Evolutionary conservation across 108 stramenopile genomes (phyloP).

Genomic region (Aurantiochytrium sp.): DNA sequence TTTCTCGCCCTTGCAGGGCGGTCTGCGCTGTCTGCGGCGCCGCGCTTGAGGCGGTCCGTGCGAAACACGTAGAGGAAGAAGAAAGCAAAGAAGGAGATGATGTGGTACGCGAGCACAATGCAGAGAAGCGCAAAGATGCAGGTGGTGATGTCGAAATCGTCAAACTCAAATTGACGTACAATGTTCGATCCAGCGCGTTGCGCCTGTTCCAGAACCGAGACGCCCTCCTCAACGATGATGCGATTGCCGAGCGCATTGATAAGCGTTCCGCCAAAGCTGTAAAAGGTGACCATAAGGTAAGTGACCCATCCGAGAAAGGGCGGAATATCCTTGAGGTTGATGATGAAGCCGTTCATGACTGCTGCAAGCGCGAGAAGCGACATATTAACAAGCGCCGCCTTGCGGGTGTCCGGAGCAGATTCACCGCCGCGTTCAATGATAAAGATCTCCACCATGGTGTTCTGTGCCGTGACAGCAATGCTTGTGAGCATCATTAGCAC

Average conservation of each 20-base stretch:
- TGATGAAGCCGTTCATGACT: background rate
- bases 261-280: background rate
- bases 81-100: background rate
- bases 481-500: background rate
- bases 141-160: background rate
- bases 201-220: background rate
- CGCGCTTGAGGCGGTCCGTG: background rate
- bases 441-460: background rate
- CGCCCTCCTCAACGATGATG: background rate
- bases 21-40: background rate
- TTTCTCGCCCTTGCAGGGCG: no score
- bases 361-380: background rate
- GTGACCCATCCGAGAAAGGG: background rate
- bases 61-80: background rate
- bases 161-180: background rate
- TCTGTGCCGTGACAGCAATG: background rate
- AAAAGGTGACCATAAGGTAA: background rate
- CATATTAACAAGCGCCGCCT: background rate
- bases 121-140: constrained; percentile 1
- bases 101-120: background rate
- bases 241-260: background rate
- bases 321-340: constrained; percentile 4
- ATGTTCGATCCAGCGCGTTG: background rate
- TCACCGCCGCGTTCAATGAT: background rate
- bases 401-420: background rate